Evolutionary conservation across 129 eudicot species (phyloP).

Genomic region (Flaveria sonorensis): DNA sequence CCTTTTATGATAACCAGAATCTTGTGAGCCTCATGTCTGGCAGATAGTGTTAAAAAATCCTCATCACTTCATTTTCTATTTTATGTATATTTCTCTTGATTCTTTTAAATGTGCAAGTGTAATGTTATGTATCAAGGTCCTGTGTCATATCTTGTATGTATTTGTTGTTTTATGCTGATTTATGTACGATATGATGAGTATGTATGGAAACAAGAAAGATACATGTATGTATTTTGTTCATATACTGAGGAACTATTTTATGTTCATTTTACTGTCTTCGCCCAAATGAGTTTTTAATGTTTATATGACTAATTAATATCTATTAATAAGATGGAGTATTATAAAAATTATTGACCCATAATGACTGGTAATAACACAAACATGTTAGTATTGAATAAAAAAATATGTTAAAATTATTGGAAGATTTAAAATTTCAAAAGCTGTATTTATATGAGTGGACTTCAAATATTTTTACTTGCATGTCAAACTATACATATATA

Average conservation of each 20-base stretch:
- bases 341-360: not conserved
- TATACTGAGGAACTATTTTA: not conserved
- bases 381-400: no score
- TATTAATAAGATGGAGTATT: not conserved
- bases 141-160: slow-evolving; percentile 17
- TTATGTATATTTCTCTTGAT: slow-evolving; percentile 2
- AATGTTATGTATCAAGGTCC: slow-evolving; percentile 16
- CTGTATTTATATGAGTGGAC: no score
- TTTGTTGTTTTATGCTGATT: slow-evolving; percentile 13
- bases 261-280: not conserved
- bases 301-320: not conserved
- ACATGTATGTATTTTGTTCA: slow-evolving; percentile 20
- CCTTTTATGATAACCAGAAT: slow-evolving; percentile 68
- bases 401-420: no score
- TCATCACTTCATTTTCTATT: slow-evolving; percentile 8
- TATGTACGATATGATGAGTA: not conserved
- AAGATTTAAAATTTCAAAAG: no score
- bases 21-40: slow-evolving; percentile 64
- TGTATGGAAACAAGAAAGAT: slow-evolving; percentile 19
- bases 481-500: no score
- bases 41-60: slow-evolving; percentile 36
- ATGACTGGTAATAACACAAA: not conserved
- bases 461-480: no score
- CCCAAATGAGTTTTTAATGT: not conserved
- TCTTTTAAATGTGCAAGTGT: slow-evolving; percentile 30